phyloP scores from a whole-genome alignment of 805 yeast species.

The Geotrichum ghanense region DNA sequence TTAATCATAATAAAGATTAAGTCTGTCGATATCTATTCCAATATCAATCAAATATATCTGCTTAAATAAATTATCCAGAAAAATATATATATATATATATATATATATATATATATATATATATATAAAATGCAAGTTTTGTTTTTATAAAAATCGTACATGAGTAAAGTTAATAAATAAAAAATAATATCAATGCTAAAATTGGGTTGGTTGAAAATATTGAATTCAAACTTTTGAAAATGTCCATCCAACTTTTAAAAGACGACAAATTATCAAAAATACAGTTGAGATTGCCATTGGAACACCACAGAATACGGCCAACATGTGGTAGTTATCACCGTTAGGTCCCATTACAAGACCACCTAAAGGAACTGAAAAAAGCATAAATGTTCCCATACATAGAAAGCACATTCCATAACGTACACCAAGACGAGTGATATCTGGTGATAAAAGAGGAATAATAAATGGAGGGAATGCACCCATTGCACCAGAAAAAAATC shows the following conservation, averaged over 20 bases:
- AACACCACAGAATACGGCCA: constrained; percentile 1
- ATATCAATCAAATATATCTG: too few relatives aligned
- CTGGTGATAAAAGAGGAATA: constrained; percentile 7
- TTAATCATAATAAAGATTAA: too few relatives aligned
- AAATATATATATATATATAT: too few relatives aligned
- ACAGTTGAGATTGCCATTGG: background rate
- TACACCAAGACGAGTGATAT: background rate
- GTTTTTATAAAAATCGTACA: too few relatives aligned
- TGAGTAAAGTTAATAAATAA: too few relatives aligned
- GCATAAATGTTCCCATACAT: background rate
- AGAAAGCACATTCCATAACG: constrained; percentile 1
- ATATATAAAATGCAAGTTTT: too few relatives aligned
- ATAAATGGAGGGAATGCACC: constrained; percentile 11
- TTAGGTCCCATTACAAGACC: background rate
- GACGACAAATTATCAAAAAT: background rate
- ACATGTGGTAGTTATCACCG: background rate
- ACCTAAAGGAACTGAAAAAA: background rate
- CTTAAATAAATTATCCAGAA: too few relatives aligned
- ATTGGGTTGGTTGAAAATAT: too few relatives aligned
- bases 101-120: too few relatives aligned
- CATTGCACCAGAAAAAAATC: constrained; percentile 18
- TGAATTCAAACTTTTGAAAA: background rate
- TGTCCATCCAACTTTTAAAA: background rate
- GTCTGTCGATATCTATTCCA: too few relatives aligned
- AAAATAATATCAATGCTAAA: too few relatives aligned